These are phyloP conservation scores for Ophiostoma pallidulum DNA, from an alignment of 2,329 filamentous ascomycete species.

Conservation along the genomic window DNA sequence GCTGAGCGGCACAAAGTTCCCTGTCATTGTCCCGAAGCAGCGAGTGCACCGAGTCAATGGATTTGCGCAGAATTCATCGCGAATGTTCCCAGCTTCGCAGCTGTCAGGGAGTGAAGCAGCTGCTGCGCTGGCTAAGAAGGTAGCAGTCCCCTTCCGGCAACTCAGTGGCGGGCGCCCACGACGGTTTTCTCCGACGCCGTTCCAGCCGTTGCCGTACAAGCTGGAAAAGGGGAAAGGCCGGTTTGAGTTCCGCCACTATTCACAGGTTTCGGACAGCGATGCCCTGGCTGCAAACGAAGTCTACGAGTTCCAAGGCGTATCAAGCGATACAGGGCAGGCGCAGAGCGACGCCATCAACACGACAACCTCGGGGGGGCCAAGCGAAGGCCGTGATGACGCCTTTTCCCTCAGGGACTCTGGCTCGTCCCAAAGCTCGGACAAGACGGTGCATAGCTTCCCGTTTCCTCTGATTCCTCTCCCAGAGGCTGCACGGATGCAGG, in stretches of 20 bases:
- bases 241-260: constrained; percentile 16
- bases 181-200: constrained; percentile 10
- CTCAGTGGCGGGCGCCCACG: neutral
- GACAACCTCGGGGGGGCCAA: neutral
- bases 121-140: neutral
- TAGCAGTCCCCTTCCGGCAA: constrained; percentile 14
- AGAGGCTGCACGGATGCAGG: constrained; percentile 24
- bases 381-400: neutral
- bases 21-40: constrained; percentile 23
- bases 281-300: neutral
- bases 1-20: constrained; percentile 19
- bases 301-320: constrained; percentile 7
- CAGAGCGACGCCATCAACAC: neutral
- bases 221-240: constrained; percentile 4
- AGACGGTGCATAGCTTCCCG: constrained; percentile 19
- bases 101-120: constrained; percentile 4
- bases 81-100: constrained; percentile 11
- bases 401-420: constrained; percentile 7
- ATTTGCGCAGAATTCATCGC: constrained; percentile 19
- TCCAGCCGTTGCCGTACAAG: neutral
- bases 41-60: constrained; percentile 26
- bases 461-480: constrained; percentile 24
- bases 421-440: constrained; percentile 12
- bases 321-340: neutral
- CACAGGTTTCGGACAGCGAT: constrained; percentile 3